Evolutionary conservation across 1,139 yeast genomes (phyloP).

Genomic region (Yamadazyma triangularis): DNA sequence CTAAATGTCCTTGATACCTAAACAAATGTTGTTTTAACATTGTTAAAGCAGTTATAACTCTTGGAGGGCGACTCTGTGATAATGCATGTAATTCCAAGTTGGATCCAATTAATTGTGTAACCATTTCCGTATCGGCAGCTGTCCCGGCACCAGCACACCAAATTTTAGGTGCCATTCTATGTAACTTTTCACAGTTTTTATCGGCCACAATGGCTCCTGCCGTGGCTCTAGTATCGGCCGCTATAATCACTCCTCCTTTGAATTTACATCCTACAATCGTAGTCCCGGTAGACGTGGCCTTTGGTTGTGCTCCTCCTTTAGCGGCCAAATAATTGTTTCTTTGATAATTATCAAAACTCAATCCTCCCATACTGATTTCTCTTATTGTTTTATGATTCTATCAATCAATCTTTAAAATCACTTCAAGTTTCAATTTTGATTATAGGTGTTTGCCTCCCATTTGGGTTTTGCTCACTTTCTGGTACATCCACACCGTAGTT

Average conservation of each 20-base stretch:
- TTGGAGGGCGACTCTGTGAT: slow-evolving; percentile 78
- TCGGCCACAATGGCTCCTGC: slow-evolving; percentile 96
- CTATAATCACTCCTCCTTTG: slow-evolving; percentile 91
- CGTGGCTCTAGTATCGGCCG: slow-evolving; percentile 98
- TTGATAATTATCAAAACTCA: slow-evolving; percentile 88
- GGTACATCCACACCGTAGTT: too few species aligned
- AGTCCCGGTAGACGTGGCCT: slow-evolving; percentile 95
- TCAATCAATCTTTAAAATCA: too few species aligned
- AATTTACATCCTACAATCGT: slow-evolving; percentile 96
- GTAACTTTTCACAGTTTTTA: slow-evolving; percentile 95
- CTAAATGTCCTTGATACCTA: slow-evolving; percentile 95
- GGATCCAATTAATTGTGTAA: slow-evolving; percentile 86
- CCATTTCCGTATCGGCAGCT: slow-evolving; percentile 99
- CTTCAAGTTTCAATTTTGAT: too few species aligned
- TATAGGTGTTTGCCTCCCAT: too few species aligned
- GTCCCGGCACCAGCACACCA: slow-evolving; percentile 99
- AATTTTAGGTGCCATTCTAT: slow-evolving; percentile 84
- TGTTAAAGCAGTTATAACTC: slow-evolving; percentile 91
- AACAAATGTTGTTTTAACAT: slow-evolving; percentile 92
- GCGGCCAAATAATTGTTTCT: slow-evolving; percentile 73
- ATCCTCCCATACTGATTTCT: slow-evolving; percentile 96
- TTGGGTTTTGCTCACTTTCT: too few species aligned
- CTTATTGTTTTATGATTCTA: too few species aligned
- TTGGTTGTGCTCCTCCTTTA: slow-evolving; percentile 73
- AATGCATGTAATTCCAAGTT: slow-evolving; percentile 86